Evolutionary conservation across 352 stramenopile species (phyloP), one percentile per base, ranked within the genome.

Genomic region (Pythium dissimile): DNA sequence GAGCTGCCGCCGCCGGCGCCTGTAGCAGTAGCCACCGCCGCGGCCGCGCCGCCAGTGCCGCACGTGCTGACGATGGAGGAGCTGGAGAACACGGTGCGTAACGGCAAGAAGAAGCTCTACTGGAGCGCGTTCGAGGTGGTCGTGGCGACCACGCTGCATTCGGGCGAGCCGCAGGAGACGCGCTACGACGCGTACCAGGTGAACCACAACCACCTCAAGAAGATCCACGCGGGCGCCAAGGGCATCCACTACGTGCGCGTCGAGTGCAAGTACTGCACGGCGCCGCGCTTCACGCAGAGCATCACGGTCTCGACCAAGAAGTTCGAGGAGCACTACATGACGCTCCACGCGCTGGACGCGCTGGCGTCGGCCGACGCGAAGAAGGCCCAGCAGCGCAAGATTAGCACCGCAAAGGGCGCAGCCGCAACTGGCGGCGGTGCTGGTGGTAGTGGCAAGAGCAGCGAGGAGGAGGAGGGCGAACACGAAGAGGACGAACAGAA

Each of bases 251-350:
- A 50, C 23, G 60, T 67, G 30, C 60, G 60, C 46, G 60, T 67
- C 45, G 60, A 67, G 47, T 67, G 60, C 60, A 68, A 68, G 60
- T 63, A 58, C 42, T 68, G 60, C 48, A 54, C 41, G 39, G 23
- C 41, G 53, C 60, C 60, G 45, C 60, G 60, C 20, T 68, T 68
- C 54, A 68, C 60, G 48, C 60, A 68, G 60, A 68, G 60, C 54
- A 68, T 68, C 48, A 63, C 60, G 27, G 60, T 68, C 37, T 68
- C 60, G 35, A 68, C 60, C 46, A 68, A 68, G 47, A 68, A 68
- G 48, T 68, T 68, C 37, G 60, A 68, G 35, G 60, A 68, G n/a
- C 60, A 68, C 35, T 68, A 68, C 54, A 62, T 59, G 46, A 63
- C 53, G 47, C 47, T 63, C 28, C 60, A 68, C 34, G 60, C 60